phyloP scores from a whole-genome alignment of 169 alveolate genomes.

The Plasmodium reichenowi region DNA sequence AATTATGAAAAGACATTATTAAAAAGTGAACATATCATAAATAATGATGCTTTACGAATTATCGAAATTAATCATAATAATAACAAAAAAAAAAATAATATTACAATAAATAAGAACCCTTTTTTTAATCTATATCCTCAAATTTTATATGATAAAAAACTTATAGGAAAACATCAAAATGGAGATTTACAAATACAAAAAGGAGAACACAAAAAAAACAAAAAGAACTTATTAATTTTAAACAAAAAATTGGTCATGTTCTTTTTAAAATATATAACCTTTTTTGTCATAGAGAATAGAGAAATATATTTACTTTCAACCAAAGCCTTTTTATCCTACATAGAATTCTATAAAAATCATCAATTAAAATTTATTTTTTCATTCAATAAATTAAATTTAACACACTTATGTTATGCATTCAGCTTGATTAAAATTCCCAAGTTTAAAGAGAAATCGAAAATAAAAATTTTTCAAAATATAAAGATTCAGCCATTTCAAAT shows the following conservation, averaged over 20 bases:
- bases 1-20: conserved; percentile 14
- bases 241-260: conserved; percentile 36
- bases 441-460: conserved; percentile 34
- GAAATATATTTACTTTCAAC: conserved; percentile 51
- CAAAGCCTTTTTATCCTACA: conserved; percentile 53
- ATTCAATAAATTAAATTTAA: conserved; percentile 37
- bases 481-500: conserved; percentile 31
- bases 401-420: conserved; percentile 50
- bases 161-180: no score
- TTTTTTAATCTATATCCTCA: conserved; percentile 1
- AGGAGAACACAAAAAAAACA: background rate
- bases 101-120: background rate
- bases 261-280: conserved; percentile 29
- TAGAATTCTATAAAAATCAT: conserved; percentile 62
- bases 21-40: conserved; percentile 11
- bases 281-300: conserved; percentile 55
- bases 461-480: conserved; percentile 42
- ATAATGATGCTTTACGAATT: conserved; percentile 20
- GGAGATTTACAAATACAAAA: background rate
- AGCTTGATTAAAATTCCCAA: conserved; percentile 44
- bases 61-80: background rate
- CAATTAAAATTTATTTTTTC: conserved; percentile 57
- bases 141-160: background rate
- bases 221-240: conserved; percentile 12
- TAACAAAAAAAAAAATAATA: background rate